Conservation (phyloP, 306 rosid genomes). For the Betula pendula region DNA sequence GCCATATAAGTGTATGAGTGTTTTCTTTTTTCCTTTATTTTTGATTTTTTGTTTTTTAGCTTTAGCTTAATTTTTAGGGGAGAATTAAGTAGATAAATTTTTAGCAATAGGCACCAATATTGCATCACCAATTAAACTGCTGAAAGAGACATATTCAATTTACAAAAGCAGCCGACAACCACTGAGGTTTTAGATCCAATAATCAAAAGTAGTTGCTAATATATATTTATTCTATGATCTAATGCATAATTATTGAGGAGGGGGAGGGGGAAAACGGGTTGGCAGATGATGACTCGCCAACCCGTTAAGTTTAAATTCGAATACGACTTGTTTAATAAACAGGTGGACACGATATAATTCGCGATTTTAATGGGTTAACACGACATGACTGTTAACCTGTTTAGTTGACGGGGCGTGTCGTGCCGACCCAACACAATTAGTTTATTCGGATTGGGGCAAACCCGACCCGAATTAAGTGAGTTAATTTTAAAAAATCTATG, state of each 20-base stretch:
- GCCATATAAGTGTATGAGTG: not conserved
- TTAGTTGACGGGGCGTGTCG: too few species aligned
- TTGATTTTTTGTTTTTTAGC: not conserved
- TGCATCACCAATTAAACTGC: not conserved
- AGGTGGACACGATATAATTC: too few species aligned
- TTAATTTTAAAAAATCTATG: too few species aligned
- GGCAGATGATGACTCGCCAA: too few species aligned
- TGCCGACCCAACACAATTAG: too few species aligned
- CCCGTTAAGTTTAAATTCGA: too few species aligned
- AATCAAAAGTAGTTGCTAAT: not conserved
- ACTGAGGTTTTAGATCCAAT: not conserved
- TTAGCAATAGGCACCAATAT: not conserved
- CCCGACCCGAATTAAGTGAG: too few species aligned
- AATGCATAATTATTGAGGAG: not conserved
- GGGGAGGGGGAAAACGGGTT: too few species aligned
- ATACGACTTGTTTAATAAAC: too few species aligned
- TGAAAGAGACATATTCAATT: not conserved
- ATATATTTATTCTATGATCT: not conserved
- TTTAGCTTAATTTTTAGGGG: not conserved
- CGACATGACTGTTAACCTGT: too few species aligned
- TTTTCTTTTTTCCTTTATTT: not conserved
- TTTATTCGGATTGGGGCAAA: too few species aligned
- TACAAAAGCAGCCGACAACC: not conserved
- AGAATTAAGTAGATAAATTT: not conserved
- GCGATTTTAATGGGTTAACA: too few species aligned